Conservation (phyloP, 495 filamentous ascomycete genomes). For the Podospora conica region DNA sequence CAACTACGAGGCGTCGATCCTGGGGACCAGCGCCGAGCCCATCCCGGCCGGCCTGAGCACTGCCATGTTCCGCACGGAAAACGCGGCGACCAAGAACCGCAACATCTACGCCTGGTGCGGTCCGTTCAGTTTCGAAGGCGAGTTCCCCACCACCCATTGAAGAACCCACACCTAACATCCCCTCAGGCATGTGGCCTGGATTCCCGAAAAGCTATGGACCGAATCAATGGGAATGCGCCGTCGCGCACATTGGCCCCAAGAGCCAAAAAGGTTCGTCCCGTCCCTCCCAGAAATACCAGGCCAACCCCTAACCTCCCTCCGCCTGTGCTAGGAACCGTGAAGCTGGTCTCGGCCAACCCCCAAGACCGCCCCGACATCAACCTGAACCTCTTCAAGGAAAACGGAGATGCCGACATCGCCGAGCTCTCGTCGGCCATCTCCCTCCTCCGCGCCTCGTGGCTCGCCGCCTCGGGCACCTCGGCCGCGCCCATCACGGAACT, state of each 20-base stretch:
- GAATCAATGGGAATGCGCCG: conserved; percentile 30
- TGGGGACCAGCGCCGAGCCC: conserved; percentile 20
- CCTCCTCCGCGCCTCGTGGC: conserved; percentile 30
- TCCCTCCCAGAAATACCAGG: neutral
- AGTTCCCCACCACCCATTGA: neutral
- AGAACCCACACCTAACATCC: neutral
- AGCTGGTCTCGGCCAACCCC: conserved; percentile 41
- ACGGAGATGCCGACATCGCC: conserved; percentile 34
- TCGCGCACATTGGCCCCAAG: conserved; percentile 37
- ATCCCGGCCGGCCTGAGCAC: conserved; percentile 16
- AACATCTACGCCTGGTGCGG: conserved; percentile 25
- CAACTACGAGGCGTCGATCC: conserved; percentile 39
- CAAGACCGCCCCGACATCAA: conserved; percentile 46
- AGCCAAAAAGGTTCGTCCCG: conserved; percentile 30
- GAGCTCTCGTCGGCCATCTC: conserved; percentile 42
- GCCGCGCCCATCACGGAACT: conserved; percentile 25
- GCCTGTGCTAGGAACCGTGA: conserved; percentile 38
- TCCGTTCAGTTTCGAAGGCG: conserved; percentile 26
- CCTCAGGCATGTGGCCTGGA: conserved; percentile 29
- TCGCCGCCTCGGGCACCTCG: conserved; percentile 10
- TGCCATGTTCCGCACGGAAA: conserved; percentile 26
- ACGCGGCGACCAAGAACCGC: conserved; percentile 16
- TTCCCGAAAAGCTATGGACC: conserved; percentile 33
- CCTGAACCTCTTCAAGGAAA: conserved; percentile 46
- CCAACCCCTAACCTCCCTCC: neutral